Conservation (phyloP, 2,329 filamentous ascomycete genomes). For the Metarhizium rileyi region DNA sequence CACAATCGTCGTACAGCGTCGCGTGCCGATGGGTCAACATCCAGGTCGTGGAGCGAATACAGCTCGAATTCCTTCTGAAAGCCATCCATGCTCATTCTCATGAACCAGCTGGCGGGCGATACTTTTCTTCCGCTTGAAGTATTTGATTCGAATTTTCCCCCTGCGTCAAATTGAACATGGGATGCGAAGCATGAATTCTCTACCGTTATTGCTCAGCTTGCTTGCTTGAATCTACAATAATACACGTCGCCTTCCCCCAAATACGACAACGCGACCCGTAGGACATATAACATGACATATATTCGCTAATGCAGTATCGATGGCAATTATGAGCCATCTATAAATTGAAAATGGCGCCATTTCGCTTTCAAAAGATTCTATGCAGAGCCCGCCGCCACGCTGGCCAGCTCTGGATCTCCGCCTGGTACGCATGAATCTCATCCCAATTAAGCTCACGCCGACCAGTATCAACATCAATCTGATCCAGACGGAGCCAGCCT, state of each 20-base stretch:
- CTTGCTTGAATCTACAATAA: too few relatives aligned
- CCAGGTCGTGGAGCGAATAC: too few relatives aligned
- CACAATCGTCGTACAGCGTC: too few relatives aligned
- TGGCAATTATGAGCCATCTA: not conserved
- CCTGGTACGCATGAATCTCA: constrained; percentile 9
- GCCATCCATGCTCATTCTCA: too few relatives aligned
- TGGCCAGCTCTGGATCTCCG: constrained; percentile 7
- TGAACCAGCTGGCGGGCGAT: too few relatives aligned
- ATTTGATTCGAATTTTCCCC: too few relatives aligned
- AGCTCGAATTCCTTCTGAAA: too few relatives aligned
- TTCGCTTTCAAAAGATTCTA: constrained; percentile 6
- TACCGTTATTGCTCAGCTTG: too few relatives aligned
- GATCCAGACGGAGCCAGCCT: constrained; percentile 44
- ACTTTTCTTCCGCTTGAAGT: too few relatives aligned
- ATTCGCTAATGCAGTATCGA: not conserved
- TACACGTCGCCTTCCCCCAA: constrained; percentile 17
- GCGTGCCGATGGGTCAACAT: too few relatives aligned
- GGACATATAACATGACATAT: not conserved
- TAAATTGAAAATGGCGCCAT: not conserved
- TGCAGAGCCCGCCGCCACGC: constrained; percentile 9
- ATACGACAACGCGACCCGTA: constrained; percentile 15
- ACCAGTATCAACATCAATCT: constrained; percentile 42
- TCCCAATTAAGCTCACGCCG: constrained; percentile 8
- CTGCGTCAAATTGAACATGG: too few relatives aligned
- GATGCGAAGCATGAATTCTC: too few relatives aligned